Base-by-base conservation (phyloP, 768 basidiomycete genomes). In the Mycena crocata region DNA sequence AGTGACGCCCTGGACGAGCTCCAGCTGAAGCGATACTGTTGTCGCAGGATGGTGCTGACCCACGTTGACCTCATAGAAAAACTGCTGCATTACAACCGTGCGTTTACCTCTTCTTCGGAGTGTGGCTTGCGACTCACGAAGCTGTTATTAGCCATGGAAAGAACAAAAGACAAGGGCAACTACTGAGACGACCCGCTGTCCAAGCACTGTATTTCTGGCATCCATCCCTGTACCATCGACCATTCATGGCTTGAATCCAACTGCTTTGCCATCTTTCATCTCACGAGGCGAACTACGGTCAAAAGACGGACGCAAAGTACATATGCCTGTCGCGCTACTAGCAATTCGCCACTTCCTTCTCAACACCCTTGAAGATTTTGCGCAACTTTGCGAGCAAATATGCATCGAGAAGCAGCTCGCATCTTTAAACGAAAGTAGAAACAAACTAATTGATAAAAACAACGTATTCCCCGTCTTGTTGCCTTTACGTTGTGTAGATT, bases 31-130 rank as follows among this genome's bases (percentile, higher is more conserved):
- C 83, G 97, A 60, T 99, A 99, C 75, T 99, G 97, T 80, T 98
- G 97, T 80, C 86, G 96, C 49, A 88, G 97, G 50, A 99, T 98
- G 97, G 94, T 99, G 7, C 82, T 98, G 58, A 98, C 97, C 0
- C 97, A 99, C 77, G 97, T 98, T 61, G 97, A 98, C 80, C 85
- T 98, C 68, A 98, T 98, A 71, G 97, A 98, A 81, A 98, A 98
- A 80, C 86, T 98, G 21, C 83, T 99, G 26, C 95, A 97, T 73
- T 99, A 97, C 78, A 97, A 96, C 79, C 95, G 96, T 98, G 56
- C 72, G 92, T 83, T 17, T 21, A 63, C 45, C 57, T 45, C 15
- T 57, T 24, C 46, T 40, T 32, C 45, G n/a, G 17, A 1, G 3
- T 31, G 10, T 17, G 28, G 19, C 40, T 24, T 30, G 54, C 24